Evolutionary conservation across 441 rosid species (phyloP).

Genomic region (Populus hybrid): DNA sequence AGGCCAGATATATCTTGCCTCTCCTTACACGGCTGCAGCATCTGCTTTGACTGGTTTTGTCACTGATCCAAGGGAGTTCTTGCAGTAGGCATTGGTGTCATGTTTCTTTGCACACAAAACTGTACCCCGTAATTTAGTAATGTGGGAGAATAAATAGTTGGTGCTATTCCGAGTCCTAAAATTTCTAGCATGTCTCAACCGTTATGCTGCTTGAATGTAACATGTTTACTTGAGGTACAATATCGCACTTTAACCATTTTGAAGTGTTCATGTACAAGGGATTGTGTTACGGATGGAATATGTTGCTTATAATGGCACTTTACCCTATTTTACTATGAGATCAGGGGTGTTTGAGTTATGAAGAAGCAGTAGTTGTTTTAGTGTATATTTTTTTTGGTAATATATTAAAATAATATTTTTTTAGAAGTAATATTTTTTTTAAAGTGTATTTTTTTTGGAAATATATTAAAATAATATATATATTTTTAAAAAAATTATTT

Average conservation of each 20-base stretch:
- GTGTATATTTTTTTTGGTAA: too few relatives aligned
- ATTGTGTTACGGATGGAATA: background rate
- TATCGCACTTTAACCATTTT: background rate
- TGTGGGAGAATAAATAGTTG: background rate
- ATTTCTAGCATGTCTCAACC: background rate
- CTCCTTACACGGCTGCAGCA: constrained; percentile 94
- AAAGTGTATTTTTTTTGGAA: too few relatives aligned
- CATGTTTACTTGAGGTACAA: background rate
- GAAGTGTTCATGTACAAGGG: background rate
- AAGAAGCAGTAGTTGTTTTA: too few relatives aligned
- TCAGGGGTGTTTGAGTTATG: too few relatives aligned
- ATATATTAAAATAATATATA: too few relatives aligned
- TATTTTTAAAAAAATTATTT: too few relatives aligned
- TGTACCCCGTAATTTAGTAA: background rate
- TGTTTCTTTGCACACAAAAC: background rate
- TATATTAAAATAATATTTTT: too few relatives aligned
- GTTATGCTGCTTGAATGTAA: background rate
- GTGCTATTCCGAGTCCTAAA: background rate
- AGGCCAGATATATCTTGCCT: constrained; percentile 94
- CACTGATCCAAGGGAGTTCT: constrained; percentile 95
- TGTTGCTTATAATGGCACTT: background rate
- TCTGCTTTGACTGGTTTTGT: constrained; percentile 90
- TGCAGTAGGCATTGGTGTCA: constrained; percentile 40
- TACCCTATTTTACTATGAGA: background rate
- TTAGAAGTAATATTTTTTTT: too few relatives aligned